These are phyloP conservation scores for Suillus alpinus DNA, from an alignment of 768 basidiomycete species.

Conservation along the genomic window DNA sequence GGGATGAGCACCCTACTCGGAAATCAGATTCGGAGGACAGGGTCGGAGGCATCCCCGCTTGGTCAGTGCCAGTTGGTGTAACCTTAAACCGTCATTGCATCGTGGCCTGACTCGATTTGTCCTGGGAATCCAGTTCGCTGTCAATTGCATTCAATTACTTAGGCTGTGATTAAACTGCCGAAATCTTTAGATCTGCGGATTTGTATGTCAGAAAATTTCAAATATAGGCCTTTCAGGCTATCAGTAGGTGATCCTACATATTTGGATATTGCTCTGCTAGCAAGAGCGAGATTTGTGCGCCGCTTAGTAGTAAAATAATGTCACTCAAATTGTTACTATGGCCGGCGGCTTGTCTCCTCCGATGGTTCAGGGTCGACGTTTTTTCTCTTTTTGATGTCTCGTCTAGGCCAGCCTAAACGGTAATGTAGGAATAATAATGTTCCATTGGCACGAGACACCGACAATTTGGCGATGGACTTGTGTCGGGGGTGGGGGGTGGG, in stretches of 20 bases:
- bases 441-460: neutral
- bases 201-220: neutral
- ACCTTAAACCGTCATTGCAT: neutral
- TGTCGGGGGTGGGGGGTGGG: neutral
- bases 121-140: neutral
- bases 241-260: neutral
- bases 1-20: neutral
- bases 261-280: neutral
- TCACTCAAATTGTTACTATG: neutral
- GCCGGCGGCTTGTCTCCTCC: neutral
- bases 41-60: constrained; percentile 1
- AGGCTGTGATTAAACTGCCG: neutral
- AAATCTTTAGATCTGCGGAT: neutral
- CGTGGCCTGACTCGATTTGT: neutral
- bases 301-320: neutral
- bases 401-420: neutral
- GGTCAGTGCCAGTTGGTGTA: neutral
- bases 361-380: neutral
- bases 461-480: neutral
- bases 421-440: neutral
- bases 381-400: neutral
- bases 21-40: neutral
- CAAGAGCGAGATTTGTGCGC: neutral
- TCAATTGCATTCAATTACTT: neutral
- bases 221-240: neutral